Percentiles rank a stretch among this genome's conserved stretches.
These are phyloP conservation scores for Fraxinus platypoda DNA, from an alignment of 305 asterid species.

Conservation along the genomic window DNA sequence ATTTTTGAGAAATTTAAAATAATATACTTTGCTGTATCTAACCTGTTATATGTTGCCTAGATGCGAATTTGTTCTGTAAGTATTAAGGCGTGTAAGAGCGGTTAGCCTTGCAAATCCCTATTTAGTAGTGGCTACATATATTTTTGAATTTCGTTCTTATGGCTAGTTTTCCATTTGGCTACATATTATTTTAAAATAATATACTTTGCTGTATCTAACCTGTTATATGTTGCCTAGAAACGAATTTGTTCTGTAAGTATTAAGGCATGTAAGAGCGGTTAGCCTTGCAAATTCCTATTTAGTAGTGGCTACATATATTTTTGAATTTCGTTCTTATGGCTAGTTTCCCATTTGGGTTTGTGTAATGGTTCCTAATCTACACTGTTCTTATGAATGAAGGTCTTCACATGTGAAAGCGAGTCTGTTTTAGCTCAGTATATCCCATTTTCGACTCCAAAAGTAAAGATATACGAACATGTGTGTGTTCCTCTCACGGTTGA, in stretches of 20 bases:
- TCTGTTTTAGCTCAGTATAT: conserved; percentile 46
- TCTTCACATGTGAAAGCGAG: conserved; percentile 69
- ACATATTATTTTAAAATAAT: background rate
- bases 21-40: background rate
- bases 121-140: background rate
- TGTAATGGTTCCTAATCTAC: conserved; percentile 18
- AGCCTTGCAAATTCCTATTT: background rate
- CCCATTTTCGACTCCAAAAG: conserved; percentile 58
- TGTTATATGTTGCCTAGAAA: background rate
- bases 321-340: background rate
- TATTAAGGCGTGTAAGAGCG: background rate
- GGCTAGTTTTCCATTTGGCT: background rate
- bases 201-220: background rate
- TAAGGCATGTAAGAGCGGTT: background rate
- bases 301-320: background rate
- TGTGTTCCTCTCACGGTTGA: conserved; percentile 33
- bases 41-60: background rate
- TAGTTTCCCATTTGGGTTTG: conserved; percentile 3
- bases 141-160: background rate
- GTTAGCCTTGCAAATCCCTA: conserved; percentile 4
- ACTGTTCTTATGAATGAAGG: conserved; percentile 49
- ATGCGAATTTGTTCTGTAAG: background rate
- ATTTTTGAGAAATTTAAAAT: background rate
- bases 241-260: background rate
- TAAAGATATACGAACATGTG: conserved; percentile 44